Percentiles rank a stretch among this genome's conserved stretches.
Conservation (phyloP, 257 asterid species). For the Solanum piurae region DNA sequence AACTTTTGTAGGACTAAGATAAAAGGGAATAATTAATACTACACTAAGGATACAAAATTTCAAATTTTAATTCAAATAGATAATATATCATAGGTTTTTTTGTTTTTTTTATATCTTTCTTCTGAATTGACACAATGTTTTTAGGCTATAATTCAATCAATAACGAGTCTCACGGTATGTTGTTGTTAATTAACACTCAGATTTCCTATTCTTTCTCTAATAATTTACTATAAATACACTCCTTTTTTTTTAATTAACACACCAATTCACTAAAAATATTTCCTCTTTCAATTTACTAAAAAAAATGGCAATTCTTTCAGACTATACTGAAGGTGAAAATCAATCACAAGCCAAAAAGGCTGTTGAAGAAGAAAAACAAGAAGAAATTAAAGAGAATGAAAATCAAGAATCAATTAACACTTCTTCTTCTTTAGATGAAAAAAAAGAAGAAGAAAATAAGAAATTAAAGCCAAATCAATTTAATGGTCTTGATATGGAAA, state of each 20-base stretch:
- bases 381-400: not conserved
- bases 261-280: not conserved
- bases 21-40: not conserved
- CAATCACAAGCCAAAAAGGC: not conserved
- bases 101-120: not conserved
- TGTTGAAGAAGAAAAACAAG: not conserved
- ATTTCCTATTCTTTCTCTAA: not conserved
- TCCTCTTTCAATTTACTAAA: not conserved
- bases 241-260: not conserved
- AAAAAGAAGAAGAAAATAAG: not conserved
- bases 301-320: not conserved
- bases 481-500: slow-evolving; percentile 82
- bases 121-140: not conserved
- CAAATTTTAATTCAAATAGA: not conserved
- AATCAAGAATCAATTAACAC: not conserved
- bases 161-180: not conserved
- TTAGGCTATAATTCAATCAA: not conserved
- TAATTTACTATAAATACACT: not conserved
- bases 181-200: not conserved
- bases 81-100: not conserved
- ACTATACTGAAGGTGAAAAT: not conserved
- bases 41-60: not conserved
- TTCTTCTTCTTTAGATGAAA: not conserved
- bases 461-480: slow-evolving; percentile 35
- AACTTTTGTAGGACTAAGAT: not conserved